Evolutionary conservation across 2,329 filamentous ascomycete genomes (phyloP).

Genomic region (Hymenotorrendiella dingleyae): DNA sequence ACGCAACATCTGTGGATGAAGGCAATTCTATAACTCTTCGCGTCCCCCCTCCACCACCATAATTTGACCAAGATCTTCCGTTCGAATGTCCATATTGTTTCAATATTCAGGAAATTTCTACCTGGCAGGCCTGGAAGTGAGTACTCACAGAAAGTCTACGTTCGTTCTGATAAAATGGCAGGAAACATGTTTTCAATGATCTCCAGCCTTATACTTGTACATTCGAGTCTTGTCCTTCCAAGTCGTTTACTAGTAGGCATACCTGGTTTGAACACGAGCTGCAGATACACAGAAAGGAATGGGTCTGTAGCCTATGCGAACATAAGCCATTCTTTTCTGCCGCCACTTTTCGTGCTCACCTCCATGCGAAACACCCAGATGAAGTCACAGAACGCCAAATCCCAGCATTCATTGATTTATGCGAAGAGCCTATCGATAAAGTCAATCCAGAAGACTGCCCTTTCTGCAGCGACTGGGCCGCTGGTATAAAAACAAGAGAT

Average conservation of each 20-base stretch:
- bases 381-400: neutral
- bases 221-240: constrained; percentile 15
- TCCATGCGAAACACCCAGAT: neutral
- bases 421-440: constrained; percentile 1
- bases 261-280: constrained; percentile 24
- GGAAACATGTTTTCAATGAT: constrained; percentile 20
- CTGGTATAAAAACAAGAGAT: neutral
- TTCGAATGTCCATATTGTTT: constrained; percentile 11
- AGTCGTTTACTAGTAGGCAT: constrained; percentile 11
- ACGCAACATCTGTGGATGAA: constrained; percentile 1
- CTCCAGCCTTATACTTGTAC: constrained; percentile 23
- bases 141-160: neutral
- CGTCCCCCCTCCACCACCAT: constrained; percentile 2
- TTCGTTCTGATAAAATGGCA: neutral
- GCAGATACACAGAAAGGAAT: constrained; percentile 9
- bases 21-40: neutral
- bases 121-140: constrained; percentile 1
- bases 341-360: neutral
- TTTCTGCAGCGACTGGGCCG: neutral
- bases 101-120: neutral
- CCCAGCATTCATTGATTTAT: neutral
- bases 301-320: neutral
- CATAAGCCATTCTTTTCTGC: neutral
- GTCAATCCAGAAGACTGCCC: neutral
- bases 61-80: neutral